Base-by-base conservation (phyloP, 345 rosid genomes). In the Brassica juncea region DNA sequence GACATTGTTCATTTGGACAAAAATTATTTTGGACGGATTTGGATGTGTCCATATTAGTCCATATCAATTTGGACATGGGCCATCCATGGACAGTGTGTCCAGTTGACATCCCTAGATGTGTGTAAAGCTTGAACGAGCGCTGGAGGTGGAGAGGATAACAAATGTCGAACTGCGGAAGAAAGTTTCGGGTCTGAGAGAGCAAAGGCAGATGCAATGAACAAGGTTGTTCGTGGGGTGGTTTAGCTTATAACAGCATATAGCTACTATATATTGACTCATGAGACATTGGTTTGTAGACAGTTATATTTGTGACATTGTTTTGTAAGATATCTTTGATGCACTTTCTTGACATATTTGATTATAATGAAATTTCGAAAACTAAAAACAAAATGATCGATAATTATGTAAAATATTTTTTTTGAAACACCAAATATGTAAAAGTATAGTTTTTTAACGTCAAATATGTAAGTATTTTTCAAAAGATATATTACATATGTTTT, bases 91-190 rank as follows among this genome's bases (percentile, higher is more conserved):
- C n/a, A n/a, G n/a, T n/a, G n/a, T n/a, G n/a, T n/a, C n/a, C n/a
- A n/a, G n/a, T n/a, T n/a, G n/a, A n/a, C n/a, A n/a, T n/a, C n/a
- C n/a, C n/a, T n/a, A n/a, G 55, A 49, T 44, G 0, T 42, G 14
- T 68, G 0, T 15, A 63, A 39, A 78, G 99, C 98, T 95, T 75
- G 97, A 93, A 76, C 86, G 98, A 82, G 98, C 99, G 31, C 77
- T 93, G 89, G 99, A 91, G 82, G 80, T 78, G 25, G 98, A 94
- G 85, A 89, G 88, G 71, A 82, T 90, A 86, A 86, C 91, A 70
- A 94, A 89, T 83, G 82, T 89, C 4, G 97, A 93, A 54, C 74
- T 93, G 83, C 92, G 88, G 81, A 93, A 83, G 91, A 93, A 85
- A 83, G 71, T 90, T 57, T 71, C 73, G 5, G 30, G 65, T 32